Conservation (phyloP, 2,329 filamentous ascomycete genomes). For the Plenodomus biglobosus region DNA sequence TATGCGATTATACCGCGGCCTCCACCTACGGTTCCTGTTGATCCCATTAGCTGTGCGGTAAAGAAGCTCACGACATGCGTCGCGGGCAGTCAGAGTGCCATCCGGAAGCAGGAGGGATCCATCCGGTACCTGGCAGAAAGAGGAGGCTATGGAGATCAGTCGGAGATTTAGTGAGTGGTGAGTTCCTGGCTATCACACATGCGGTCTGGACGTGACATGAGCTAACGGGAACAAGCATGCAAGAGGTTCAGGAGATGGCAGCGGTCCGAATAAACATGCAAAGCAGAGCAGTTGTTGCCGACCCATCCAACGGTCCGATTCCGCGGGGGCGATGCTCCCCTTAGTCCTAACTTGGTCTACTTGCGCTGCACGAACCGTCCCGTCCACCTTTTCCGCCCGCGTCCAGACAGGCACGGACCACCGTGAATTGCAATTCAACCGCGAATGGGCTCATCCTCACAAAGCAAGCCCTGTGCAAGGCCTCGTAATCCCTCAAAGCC, state of each 20-base stretch:
- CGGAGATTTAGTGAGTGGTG: background rate
- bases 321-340: background rate
- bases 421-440: background rate
- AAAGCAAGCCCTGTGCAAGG: background rate
- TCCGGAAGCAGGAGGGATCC: background rate
- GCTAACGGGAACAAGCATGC: background rate
- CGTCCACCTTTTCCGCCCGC: background rate
- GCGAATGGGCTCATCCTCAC: no score
- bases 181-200: background rate
- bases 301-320: background rate
- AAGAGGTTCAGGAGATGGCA: background rate
- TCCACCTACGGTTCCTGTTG: background rate
- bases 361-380: background rate
- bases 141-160: background rate
- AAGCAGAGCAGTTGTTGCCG: background rate
- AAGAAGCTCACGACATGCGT: background rate
- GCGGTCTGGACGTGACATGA: background rate
- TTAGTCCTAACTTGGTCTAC: background rate
- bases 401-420: background rate
- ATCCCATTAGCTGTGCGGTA: background rate
- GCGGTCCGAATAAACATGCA: background rate
- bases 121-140: background rate
- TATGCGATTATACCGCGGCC: background rate
- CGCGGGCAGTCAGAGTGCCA: background rate
- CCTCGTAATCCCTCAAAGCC: background rate